phyloP scores from a whole-genome alignment of 768 basidiomycete genomes.

The Cystobasidium onofrii region DNA sequence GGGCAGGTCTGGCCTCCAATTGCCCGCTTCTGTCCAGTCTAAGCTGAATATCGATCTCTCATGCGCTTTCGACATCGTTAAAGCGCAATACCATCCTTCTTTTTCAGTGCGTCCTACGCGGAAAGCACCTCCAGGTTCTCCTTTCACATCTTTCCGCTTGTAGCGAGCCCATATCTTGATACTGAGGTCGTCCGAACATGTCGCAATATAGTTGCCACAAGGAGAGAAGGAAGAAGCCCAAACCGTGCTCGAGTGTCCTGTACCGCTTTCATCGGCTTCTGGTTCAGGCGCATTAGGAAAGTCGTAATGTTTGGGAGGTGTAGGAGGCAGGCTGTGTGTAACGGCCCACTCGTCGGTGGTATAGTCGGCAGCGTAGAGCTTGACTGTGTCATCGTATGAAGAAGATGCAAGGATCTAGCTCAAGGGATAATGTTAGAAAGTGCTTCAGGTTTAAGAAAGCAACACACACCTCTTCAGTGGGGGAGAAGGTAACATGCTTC shows the following conservation, averaged over 20 bases:
- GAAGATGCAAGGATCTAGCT: constrained; percentile 83
- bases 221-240: constrained; percentile 81
- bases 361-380: constrained; percentile 85
- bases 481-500: constrained; percentile 91
- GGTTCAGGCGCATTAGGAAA: constrained; percentile 33
- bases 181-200: constrained; percentile 73
- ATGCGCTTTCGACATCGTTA: constrained; percentile 56
- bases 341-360: constrained; percentile 82
- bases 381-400: constrained; percentile 94
- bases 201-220: constrained; percentile 69
- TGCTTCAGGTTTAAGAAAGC: constrained; percentile 21
- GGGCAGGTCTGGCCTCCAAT: constrained; percentile 44
- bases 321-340: constrained; percentile 59
- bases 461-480: constrained; percentile 70
- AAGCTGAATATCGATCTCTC: constrained; percentile 71
- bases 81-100: constrained; percentile 58
- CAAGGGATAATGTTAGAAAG: constrained; percentile 34
- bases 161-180: constrained; percentile 73
- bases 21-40: constrained; percentile 54
- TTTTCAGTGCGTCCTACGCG: constrained; percentile 37
- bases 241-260: constrained; percentile 76
- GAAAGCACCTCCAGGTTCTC: constrained; percentile 34
- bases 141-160: constrained; percentile 33
- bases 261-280: constrained; percentile 35
- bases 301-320: constrained; percentile 38